Conservation (phyloP, 352 stramenopile genomes). For the Phytophthora sojae region DNA sequence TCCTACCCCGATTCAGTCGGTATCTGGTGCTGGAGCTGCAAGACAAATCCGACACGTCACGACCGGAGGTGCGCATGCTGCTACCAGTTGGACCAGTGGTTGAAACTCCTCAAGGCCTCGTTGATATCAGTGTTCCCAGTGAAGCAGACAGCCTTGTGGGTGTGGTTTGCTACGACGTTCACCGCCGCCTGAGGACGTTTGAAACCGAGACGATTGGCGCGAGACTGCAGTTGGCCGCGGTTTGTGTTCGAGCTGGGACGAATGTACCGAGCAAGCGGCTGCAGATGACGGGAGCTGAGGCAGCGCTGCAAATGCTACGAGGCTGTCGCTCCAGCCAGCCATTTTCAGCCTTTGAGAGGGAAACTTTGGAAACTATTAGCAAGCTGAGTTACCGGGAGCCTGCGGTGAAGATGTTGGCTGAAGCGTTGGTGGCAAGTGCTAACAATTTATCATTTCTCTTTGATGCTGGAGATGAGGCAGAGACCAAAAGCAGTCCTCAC, state of each 20-base stretch:
- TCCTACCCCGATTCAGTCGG: constrained; percentile 44
- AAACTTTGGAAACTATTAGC: constrained; percentile 31
- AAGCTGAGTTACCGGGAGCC: constrained; percentile 48
- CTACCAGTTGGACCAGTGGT: constrained; percentile 44
- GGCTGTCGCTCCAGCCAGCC: constrained; percentile 45
- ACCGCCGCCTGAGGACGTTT: constrained; percentile 43
- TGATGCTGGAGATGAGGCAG: too few relatives aligned
- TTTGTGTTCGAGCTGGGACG: constrained; percentile 40
- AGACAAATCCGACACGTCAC: constrained; percentile 20
- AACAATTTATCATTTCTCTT: too few relatives aligned
- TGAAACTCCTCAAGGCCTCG: constrained; percentile 5
- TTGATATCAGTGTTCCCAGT: constrained; percentile 32
- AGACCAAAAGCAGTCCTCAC: too few relatives aligned
- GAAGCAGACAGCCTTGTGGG: constrained; percentile 21
- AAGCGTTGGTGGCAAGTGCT: too few relatives aligned
- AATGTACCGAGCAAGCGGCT: constrained; percentile 40
- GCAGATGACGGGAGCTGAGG: constrained; percentile 59
- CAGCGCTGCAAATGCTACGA: constrained; percentile 49
- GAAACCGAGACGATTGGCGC: constrained; percentile 45
- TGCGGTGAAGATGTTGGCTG: constrained; percentile 51
- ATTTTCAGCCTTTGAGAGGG: constrained; percentile 37
- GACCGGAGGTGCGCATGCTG: constrained; percentile 35
- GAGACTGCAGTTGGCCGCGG: constrained; percentile 47
- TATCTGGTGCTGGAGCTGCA: constrained; percentile 46
- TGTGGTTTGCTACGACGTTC: constrained; percentile 38